phyloP scores from a whole-genome alignment of 2,329 filamentous ascomycete genomes.

The Lecanicillium sp. region DNA sequence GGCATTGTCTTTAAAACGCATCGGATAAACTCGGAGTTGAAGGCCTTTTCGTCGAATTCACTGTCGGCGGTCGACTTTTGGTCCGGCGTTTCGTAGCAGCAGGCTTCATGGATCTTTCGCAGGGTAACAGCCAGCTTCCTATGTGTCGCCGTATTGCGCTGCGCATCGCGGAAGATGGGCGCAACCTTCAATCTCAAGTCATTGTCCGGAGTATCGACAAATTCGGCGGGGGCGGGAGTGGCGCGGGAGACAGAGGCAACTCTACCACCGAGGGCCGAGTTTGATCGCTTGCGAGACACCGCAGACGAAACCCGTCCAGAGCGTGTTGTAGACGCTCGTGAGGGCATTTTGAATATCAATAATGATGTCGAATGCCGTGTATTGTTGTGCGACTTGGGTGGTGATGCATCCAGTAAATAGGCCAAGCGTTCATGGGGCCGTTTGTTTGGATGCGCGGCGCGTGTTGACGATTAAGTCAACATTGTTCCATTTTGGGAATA shows the following conservation, averaged over 20 bases:
- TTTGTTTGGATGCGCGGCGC: constrained; percentile 15
- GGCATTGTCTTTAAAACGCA: constrained; percentile 77
- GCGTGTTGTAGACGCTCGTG: constrained; percentile 38
- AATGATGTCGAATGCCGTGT: neutral
- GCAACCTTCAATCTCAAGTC: constrained; percentile 69
- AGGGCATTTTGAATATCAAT: constrained; percentile 39
- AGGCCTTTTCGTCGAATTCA: constrained; percentile 77
- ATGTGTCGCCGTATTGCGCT: constrained; percentile 84
- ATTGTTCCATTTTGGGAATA: constrained; percentile 28
- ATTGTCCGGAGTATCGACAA: constrained; percentile 65
- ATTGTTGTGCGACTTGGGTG: neutral
- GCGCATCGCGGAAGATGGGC: constrained; percentile 70
- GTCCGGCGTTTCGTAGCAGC: constrained; percentile 58
- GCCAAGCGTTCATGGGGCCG: neutral
- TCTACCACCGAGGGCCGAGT: constrained; percentile 32
- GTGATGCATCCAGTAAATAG: constrained; percentile 6
- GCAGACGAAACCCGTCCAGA: constrained; percentile 40
- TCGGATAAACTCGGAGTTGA: constrained; percentile 78
- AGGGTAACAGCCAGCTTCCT: constrained; percentile 82
- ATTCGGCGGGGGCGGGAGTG: constrained; percentile 60
- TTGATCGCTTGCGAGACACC: constrained; percentile 34
- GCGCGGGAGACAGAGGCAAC: constrained; percentile 41
- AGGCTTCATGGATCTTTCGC: constrained; percentile 85
- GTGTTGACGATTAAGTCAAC: constrained; percentile 24
- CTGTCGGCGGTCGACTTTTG: constrained; percentile 48